These are phyloP conservation scores for Geosmithia flava DNA, from an alignment of 2,329 filamentous ascomycete genomes.

Conservation along the genomic window DNA sequence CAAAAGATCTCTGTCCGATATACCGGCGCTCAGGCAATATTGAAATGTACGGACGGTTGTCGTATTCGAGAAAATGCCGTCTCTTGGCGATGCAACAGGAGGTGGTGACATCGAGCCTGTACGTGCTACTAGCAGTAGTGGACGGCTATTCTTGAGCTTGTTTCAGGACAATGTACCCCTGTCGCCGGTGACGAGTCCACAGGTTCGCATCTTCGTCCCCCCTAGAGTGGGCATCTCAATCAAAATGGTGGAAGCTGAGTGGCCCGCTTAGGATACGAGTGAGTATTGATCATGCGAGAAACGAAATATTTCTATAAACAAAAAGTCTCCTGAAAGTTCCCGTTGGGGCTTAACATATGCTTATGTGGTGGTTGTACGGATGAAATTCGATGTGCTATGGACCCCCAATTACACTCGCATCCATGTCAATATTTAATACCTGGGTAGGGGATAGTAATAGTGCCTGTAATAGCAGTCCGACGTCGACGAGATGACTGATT, in stretches of 20 bases:
- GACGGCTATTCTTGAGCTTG: neutral
- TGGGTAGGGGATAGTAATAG: too few relatives aligned
- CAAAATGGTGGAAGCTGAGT: neutral
- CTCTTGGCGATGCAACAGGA: neutral
- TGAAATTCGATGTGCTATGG: too few relatives aligned
- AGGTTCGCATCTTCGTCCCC: neutral
- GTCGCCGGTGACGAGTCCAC: neutral
- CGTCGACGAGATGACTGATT: too few relatives aligned
- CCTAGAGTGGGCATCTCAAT: neutral
- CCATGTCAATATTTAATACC: too few relatives aligned
- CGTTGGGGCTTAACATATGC: neutral
- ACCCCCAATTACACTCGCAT: too few relatives aligned
- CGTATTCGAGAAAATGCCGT: neutral
- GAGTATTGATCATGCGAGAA: neutral
- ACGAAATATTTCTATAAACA: neutral
- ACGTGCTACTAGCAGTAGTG: neutral
- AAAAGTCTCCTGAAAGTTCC: neutral
- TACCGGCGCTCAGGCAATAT: too few relatives aligned
- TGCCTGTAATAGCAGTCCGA: too few relatives aligned
- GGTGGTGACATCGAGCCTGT: too few relatives aligned
- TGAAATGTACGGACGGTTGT: too few relatives aligned
- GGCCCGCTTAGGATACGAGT: neutral
- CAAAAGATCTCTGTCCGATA: too few relatives aligned
- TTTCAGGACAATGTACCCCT: neutral
- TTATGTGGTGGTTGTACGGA: neutral